Evolutionary conservation across 345 rosid genomes (phyloP).

Genomic region (Sonneratia caseolaris): DNA sequence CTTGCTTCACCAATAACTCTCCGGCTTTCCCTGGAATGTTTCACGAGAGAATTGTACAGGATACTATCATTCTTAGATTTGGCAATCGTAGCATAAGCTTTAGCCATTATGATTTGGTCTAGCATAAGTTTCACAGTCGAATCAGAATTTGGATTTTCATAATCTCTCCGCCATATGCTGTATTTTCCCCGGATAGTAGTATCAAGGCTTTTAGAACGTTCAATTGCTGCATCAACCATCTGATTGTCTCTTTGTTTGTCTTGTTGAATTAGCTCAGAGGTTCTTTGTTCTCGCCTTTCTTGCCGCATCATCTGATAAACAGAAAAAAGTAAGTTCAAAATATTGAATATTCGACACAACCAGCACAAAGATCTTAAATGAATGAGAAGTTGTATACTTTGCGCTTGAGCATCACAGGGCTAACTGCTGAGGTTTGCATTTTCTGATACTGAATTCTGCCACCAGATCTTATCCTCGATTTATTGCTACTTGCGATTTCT

Average conservation of each 20-base stretch:
- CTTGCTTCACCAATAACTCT: slow-evolving; percentile 62
- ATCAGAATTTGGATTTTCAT: slow-evolving; percentile 72
- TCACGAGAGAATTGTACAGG: slow-evolving; percentile 52
- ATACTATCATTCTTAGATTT: slow-evolving; percentile 47
- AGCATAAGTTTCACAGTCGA: slow-evolving; percentile 80
- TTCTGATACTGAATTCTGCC: slow-evolving; percentile 20
- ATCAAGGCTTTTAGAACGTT: slow-evolving; percentile 42
- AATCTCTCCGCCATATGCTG: slow-evolving; percentile 93
- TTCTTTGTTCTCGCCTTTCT: slow-evolving; percentile 53
- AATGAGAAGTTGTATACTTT: slow-evolving; percentile 34
- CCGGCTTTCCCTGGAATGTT: slow-evolving; percentile 49
- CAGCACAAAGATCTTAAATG: slow-evolving; percentile 1
- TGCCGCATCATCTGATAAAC: slow-evolving; percentile 46
- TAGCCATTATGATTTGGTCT: slow-evolving; percentile 94
- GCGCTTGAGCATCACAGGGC: slow-evolving; percentile 81
- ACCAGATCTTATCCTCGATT: slow-evolving; percentile 21
- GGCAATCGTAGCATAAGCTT: slow-evolving; percentile 87
- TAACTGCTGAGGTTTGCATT: slow-evolving; percentile 21
- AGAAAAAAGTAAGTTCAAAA: slow-evolving; percentile 15
- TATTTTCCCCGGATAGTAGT: slow-evolving; percentile 58
- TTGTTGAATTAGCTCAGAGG: slow-evolving; percentile 46
- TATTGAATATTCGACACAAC: neutral
- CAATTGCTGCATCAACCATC: slow-evolving; percentile 52
- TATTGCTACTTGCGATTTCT: slow-evolving; percentile 18
- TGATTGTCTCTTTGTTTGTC: slow-evolving; percentile 47